Conservation (phyloP, 1,139 yeast genomes). For the Geotrichum candidum region DNA sequence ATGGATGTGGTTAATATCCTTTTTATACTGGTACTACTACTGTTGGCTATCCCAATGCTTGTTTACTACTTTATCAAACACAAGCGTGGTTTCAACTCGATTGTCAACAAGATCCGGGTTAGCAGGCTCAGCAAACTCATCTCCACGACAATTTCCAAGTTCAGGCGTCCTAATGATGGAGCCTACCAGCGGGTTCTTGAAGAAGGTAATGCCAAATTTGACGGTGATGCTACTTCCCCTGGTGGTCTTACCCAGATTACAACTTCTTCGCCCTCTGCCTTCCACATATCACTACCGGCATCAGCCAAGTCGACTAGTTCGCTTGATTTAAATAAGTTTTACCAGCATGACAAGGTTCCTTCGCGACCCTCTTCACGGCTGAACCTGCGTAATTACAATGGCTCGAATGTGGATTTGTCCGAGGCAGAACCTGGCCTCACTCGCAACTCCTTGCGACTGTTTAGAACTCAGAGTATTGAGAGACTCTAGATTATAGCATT, state of each 20-base stretch:
- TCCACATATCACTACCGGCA: conserved; percentile 15
- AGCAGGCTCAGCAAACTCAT: neutral
- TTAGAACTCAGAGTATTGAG: conserved; percentile 11
- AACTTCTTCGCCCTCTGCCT: conserved; percentile 17
- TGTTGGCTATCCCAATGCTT: neutral
- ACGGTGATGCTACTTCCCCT: neutral
- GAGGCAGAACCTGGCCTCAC: conserved; percentile 5
- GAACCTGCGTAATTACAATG: neutral
- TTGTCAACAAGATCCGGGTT: conserved; percentile 4
- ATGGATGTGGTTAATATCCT: neutral
- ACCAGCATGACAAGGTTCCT: conserved; percentile 1
- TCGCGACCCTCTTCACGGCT: conserved; percentile 21
- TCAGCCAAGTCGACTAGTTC: conserved; percentile 28
- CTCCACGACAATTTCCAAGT: neutral
- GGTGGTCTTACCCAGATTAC: conserved; percentile 12
- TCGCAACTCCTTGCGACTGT: conserved; percentile 5
- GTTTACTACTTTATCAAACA: conserved; percentile 5
- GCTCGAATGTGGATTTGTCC: neutral
- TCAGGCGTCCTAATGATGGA: neutral
- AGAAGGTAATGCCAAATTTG: conserved; percentile 6
- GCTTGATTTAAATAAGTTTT: conserved; percentile 25
- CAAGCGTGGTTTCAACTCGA: conserved; percentile 8
- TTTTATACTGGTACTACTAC: neutral
- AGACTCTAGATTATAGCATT: conserved; percentile 2
- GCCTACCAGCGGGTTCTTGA: conserved; percentile 15